phyloP scores from a whole-genome alignment of 2,329 filamentous ascomycete species.

The Cordyceps javanica region DNA sequence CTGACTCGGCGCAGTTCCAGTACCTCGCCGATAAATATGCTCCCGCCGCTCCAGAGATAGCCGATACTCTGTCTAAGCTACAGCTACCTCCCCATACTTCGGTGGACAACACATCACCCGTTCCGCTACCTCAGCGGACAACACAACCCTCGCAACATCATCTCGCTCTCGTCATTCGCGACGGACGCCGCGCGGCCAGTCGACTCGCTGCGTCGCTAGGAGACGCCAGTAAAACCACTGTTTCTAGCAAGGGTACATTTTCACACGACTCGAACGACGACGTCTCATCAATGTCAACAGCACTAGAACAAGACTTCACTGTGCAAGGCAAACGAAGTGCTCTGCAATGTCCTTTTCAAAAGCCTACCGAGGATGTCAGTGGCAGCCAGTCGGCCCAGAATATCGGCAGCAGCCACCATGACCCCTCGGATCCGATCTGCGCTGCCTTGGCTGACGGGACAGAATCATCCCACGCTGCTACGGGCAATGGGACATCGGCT shows the following conservation, averaged over 20 bases:
- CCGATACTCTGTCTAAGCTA: constrained; percentile 59
- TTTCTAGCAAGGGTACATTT: constrained; percentile 42
- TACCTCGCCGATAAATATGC: constrained; percentile 63
- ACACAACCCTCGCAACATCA: constrained; percentile 40
- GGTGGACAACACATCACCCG: constrained; percentile 41
- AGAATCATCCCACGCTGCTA: constrained; percentile 33
- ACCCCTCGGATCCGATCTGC: constrained; percentile 55
- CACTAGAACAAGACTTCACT: constrained; percentile 85
- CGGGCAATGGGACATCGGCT: constrained; percentile 43
- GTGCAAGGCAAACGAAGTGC: constrained; percentile 74
- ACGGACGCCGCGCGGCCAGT: constrained; percentile 54
- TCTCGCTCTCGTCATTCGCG: constrained; percentile 56
- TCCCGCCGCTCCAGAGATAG: constrained; percentile 57
- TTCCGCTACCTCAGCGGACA: constrained; percentile 48
- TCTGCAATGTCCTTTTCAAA: constrained; percentile 74
- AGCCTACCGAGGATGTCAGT: constrained; percentile 31
- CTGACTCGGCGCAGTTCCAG: constrained; percentile 46
- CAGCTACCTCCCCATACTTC: constrained; percentile 53
- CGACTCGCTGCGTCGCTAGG: constrained; percentile 40
- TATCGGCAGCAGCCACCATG: constrained; percentile 32
- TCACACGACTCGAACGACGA: constrained; percentile 38
- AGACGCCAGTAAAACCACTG: constrained; percentile 45
- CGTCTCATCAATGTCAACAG: constrained; percentile 54
- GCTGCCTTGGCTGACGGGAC: constrained; percentile 58
- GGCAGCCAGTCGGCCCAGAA: constrained; percentile 19